Percentiles rank a stretch among this genome's conserved stretches.
phyloP scores from a whole-genome alignment of 2,329 filamentous ascomycete genomes.

The Cyclaneusma minus region DNA sequence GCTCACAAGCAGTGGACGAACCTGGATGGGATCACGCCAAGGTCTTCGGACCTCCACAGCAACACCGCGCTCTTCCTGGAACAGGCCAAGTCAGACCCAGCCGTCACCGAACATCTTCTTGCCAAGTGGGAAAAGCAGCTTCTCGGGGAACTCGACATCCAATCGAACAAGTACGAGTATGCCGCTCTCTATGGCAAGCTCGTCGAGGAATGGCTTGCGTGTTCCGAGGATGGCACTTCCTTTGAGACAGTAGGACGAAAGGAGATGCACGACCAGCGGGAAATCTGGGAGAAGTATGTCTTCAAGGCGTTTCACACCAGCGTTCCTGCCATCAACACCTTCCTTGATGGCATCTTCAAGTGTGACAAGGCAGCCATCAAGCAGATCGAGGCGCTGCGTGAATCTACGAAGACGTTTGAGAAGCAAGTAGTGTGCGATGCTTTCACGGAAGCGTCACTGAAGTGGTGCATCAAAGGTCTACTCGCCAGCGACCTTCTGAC shows the following conservation, averaged over 20 bases:
- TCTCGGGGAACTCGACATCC: slow-evolving; percentile 28
- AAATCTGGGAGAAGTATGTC: slow-evolving; percentile 38
- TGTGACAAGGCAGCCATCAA: slow-evolving; percentile 22
- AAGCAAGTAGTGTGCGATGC: no score
- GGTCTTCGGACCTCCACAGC: slow-evolving; percentile 13
- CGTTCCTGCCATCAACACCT: slow-evolving; percentile 26
- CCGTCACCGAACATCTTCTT: slow-evolving; percentile 30
- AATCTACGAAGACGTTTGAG: slow-evolving; percentile 23
- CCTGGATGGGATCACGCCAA: slow-evolving; percentile 14
- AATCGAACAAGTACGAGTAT: slow-evolving; percentile 37
- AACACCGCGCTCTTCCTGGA: slow-evolving; percentile 35
- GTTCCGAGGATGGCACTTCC: slow-evolving; percentile 11
- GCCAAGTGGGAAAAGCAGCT: slow-evolving; percentile 30
- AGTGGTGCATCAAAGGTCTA: slow-evolving; percentile 30
- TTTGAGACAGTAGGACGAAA: slow-evolving; percentile 33
- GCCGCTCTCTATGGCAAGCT: slow-evolving; percentile 38
- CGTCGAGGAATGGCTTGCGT: slow-evolving; percentile 35
- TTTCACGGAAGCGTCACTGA: slow-evolving; percentile 26
- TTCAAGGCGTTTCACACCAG: slow-evolving; percentile 33
- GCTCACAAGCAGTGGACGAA: slow-evolving; percentile 20
- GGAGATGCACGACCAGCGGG: slow-evolving; percentile 36
- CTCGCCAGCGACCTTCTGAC: slow-evolving; percentile 32
- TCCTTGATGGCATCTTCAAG: slow-evolving; percentile 34
- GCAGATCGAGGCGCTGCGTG: slow-evolving; percentile 25
- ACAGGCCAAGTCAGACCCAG: slow-evolving; percentile 36